Evolutionary conservation across 805 yeast species (phyloP).

Genomic region (Saccharomycopsis guyanensis): DNA sequence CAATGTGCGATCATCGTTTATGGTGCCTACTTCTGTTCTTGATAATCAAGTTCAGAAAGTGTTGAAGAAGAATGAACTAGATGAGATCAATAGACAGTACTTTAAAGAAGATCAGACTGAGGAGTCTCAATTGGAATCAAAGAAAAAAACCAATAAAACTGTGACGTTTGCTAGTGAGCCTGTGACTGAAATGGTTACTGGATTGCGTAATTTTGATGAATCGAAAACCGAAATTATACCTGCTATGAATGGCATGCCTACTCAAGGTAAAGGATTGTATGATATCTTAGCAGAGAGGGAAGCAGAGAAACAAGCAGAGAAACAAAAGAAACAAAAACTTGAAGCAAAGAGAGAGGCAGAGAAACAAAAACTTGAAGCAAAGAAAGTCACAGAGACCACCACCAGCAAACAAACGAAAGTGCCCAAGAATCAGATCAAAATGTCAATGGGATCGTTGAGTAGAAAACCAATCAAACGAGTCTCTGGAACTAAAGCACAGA

Average conservation of each 20-base stretch:
- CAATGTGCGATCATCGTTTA: constrained; percentile 2
- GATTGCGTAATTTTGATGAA: too few relatives aligned
- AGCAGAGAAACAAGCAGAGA: constrained; percentile 1
- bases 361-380: constrained; percentile 1
- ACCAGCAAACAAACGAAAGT: not conserved
- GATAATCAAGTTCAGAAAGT: constrained; percentile 5
- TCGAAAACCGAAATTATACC: constrained; percentile 2
- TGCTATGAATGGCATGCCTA: not conserved
- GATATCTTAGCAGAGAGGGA: constrained; percentile 14
- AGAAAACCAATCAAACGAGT: not conserved
- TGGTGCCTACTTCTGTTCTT: constrained; percentile 11
- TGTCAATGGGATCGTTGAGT: not conserved
- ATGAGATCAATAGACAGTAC: constrained; percentile 13
- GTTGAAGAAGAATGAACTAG: constrained; percentile 3
- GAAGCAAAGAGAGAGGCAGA: constrained; percentile 1
- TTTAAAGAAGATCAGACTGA: constrained; percentile 8
- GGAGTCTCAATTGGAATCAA: not conserved
- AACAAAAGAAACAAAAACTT: constrained; percentile 1
- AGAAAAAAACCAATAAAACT: not conserved
- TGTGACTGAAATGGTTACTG: too few relatives aligned
- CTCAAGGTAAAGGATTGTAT: constrained; percentile 15
- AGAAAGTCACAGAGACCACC: not conserved
- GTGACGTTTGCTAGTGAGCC: not conserved
- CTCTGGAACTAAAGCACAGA: too few relatives aligned
- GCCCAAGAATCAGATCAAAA: not conserved